phyloP scores from a whole-genome alignment of 139 green algal species.

The Zygnema circumcarinatum region DNA sequence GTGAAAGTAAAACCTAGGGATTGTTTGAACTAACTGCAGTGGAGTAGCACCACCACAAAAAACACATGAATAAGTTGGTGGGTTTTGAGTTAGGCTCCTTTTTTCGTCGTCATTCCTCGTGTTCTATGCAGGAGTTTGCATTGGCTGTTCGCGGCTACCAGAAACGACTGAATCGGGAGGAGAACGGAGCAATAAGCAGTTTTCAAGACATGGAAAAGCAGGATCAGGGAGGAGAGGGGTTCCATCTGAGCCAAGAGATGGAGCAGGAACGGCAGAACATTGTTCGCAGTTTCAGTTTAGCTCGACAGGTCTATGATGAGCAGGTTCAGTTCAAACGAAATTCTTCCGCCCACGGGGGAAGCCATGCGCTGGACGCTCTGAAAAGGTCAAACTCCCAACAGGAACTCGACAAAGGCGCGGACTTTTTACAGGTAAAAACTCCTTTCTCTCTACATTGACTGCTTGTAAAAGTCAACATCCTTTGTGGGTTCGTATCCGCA shows the following conservation, averaged over 20 bases:
- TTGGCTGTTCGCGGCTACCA: conserved; percentile 13
- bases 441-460: neutral
- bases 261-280: conserved; percentile 33
- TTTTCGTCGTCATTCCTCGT: too few relatives aligned
- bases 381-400: conserved; percentile 32
- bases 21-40: too few relatives aligned
- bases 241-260: neutral
- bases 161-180: too few relatives aligned
- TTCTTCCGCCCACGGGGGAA: neutral
- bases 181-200: too few relatives aligned
- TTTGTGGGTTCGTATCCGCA: too few relatives aligned
- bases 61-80: too few relatives aligned
- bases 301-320: conserved; percentile 51
- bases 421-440: conserved; percentile 50
- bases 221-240: too few relatives aligned
- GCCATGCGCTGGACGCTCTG: neutral
- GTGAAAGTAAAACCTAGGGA: neutral
- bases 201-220: too few relatives aligned
- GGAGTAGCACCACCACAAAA: too few relatives aligned
- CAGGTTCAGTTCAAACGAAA: conserved; percentile 18
- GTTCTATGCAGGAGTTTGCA: conserved; percentile 28
- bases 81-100: too few relatives aligned
- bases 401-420: conserved; percentile 31
- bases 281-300: conserved; percentile 45
- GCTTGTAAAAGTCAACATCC: too few relatives aligned